Percentiles rank a stretch among this genome's conserved stretches.
These are phyloP conservation scores for Xylaria sp. DNA, from an alignment of 2,329 filamentous ascomycete genomes.

Conservation along the genomic window DNA sequence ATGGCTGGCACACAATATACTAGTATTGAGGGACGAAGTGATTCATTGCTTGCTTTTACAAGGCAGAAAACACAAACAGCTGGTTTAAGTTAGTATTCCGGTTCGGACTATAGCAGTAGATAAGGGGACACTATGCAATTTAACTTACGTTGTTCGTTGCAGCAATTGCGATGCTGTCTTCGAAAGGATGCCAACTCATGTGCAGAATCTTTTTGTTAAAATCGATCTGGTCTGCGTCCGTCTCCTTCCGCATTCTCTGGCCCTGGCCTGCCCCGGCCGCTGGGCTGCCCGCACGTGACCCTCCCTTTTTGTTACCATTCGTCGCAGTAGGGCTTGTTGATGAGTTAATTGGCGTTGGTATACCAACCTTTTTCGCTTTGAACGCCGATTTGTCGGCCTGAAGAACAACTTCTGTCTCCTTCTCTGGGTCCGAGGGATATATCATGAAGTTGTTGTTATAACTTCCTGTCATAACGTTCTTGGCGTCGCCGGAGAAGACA, in stretches of 20 bases:
- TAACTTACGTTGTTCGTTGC: slow-evolving; percentile 96
- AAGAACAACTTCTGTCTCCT: slow-evolving; percentile 95
- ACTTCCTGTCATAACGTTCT: slow-evolving; percentile 99
- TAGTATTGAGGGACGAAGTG: background rate
- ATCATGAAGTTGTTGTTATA: slow-evolving; percentile 99
- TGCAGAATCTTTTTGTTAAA: slow-evolving; percentile 99
- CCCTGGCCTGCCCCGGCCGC: slow-evolving; percentile 78
- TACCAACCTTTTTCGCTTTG: slow-evolving; percentile 99
- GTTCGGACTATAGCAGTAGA: background rate
- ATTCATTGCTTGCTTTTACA: slow-evolving; percentile 52
- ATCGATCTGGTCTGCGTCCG: slow-evolving; percentile 98
- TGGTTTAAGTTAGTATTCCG: slow-evolving; percentile 45
- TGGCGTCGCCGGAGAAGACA: slow-evolving; percentile 95
- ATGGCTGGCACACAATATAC: background rate
- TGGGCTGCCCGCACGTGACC: slow-evolving; percentile 87
- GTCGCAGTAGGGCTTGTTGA: slow-evolving; percentile 73
- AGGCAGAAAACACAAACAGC: slow-evolving; percentile 80
- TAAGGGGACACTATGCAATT: background rate
- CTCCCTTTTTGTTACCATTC: slow-evolving; percentile 82
- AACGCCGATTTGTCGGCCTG: slow-evolving; percentile 99
- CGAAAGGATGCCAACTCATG: slow-evolving; percentile 99
- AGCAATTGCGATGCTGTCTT: slow-evolving; percentile 99
- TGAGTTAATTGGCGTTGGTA: slow-evolving; percentile 93
- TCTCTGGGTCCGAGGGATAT: slow-evolving; percentile 93
- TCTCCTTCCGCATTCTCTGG: slow-evolving; percentile 97